Evolutionary conservation across 495 filamentous ascomycete species (phyloP).

Genomic region (Neurospora cerealis): DNA sequence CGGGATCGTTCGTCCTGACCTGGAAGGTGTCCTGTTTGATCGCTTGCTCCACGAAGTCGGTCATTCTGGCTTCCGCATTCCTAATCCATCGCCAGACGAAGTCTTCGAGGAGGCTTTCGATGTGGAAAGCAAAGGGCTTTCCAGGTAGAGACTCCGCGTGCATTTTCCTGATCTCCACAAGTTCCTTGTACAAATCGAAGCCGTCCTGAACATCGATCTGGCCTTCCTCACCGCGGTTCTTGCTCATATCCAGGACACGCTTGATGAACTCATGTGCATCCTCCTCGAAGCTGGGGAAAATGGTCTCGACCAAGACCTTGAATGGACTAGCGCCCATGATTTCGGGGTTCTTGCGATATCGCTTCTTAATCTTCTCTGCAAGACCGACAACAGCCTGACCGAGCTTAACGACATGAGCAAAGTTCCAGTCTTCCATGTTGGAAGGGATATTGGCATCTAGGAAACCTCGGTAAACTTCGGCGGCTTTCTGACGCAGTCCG

Average conservation of each 20-base stretch:
- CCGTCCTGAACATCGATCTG: slow-evolving; percentile 73
- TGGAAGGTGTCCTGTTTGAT: slow-evolving; percentile 79
- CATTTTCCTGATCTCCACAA: slow-evolving; percentile 72
- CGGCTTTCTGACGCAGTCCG: slow-evolving; percentile 63
- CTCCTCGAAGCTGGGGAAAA: slow-evolving; percentile 81
- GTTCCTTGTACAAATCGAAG: slow-evolving; percentile 83
- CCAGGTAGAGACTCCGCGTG: slow-evolving; percentile 60
- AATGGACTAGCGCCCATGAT: slow-evolving; percentile 87
- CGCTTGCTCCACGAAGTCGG: slow-evolving; percentile 80
- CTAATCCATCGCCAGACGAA: slow-evolving; percentile 96
- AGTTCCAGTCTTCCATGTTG: slow-evolving; percentile 69
- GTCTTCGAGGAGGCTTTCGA: slow-evolving; percentile 75
- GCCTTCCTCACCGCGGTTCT: slow-evolving; percentile 53
- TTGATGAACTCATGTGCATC: slow-evolving; percentile 75
- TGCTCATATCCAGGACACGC: slow-evolving; percentile 62
- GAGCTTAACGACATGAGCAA: slow-evolving; percentile 77
- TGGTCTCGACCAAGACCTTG: slow-evolving; percentile 66
- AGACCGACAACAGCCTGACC: slow-evolving; percentile 76
- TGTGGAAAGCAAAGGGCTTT: slow-evolving; percentile 64
- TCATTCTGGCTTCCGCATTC: slow-evolving; percentile 65
- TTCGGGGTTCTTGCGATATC: slow-evolving; percentile 78
- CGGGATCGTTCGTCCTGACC: slow-evolving; percentile 49
- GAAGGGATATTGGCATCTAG: slow-evolving; percentile 65
- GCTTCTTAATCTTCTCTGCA: slow-evolving; percentile 77
- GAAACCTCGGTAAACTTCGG: slow-evolving; percentile 59